Base-by-base conservation (phyloP, 371 early-diverging fungal species). In the Thermomucor indicae-seudaticae region DNA sequence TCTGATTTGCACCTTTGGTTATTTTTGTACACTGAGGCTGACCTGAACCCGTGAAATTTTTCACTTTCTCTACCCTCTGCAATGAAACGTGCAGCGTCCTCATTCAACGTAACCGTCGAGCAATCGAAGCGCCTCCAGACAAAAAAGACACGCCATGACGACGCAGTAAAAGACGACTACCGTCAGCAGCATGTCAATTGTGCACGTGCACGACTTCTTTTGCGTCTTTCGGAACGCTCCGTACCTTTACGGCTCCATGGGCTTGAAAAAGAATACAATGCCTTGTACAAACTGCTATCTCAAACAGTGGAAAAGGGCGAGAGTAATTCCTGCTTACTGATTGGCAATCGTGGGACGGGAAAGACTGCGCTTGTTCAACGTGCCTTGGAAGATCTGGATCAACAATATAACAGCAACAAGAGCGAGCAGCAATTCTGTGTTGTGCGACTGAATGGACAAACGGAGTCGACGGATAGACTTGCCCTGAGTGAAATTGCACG, bases 401-500 rank as follows among this genome's bases (percentile, higher is more conserved):
- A 48, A 49, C 67, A 53, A 25, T 55, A 39, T 52, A 57, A 38
- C 57, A 57, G 25, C 27, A 24, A 32, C 14, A 51, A 29, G 19
- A 52, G 38, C 4, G 58, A 60, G 8, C 58, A 79, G 27, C 66
- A 67, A 11, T 92, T 90, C 60, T 68, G 80, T 43, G 61, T 80
- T 3, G 80, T 96, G 4, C 70, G 78, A 17, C 78, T 97, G 12
- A 86, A 85, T 58, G 97, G 96, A 0, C 62, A 86, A 19, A 76
- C 90, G 2, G 92, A 93, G 45, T 84, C 89, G 3, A 89, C 82
- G 22, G 96, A 95, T 65, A 70, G 82, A 20, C 53, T 85, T 17
- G 93, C 95, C 0, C 58, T 95, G 29, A 80, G 79, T 44, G 90
- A 90, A 43, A 93, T 97, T 54, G 79, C 88, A 6, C 73, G 86